These are phyloP conservation scores for Fusarium falciforme DNA, from an alignment of 2,329 filamentous ascomycete genomes.

Conservation along the genomic window DNA sequence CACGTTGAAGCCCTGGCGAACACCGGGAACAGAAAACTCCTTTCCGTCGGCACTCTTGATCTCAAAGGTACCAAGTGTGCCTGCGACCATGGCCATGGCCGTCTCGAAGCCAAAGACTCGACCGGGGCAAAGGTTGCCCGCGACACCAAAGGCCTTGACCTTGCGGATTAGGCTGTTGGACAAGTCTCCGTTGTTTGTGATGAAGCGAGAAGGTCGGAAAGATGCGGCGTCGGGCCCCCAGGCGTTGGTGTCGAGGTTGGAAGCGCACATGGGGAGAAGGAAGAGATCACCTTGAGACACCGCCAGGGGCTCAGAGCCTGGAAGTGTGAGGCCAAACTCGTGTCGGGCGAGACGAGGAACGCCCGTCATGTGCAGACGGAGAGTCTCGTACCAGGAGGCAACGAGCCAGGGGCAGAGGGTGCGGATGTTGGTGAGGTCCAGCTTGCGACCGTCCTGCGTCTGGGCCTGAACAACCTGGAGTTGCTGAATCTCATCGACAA, in stretches of 20 bases:
- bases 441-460: background rate
- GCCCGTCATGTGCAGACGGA: conserved; percentile 47
- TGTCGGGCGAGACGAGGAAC: conserved; percentile 46
- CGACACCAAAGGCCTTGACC: conserved; percentile 47
- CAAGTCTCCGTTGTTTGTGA: conserved; percentile 37
- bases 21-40: conserved; percentile 35
- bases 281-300: conserved; percentile 46
- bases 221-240: conserved; percentile 45
- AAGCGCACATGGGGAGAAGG: conserved; percentile 48
- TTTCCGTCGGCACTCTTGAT: conserved; percentile 31
- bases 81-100: conserved; percentile 42
- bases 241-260: conserved; percentile 41
- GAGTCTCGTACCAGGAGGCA: conserved; percentile 47
- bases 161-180: conserved; percentile 37
- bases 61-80: conserved; percentile 44
- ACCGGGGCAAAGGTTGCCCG: conserved; percentile 48
- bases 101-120: conserved; percentile 47
- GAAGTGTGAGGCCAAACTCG: conserved; percentile 41
- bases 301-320: conserved; percentile 28
- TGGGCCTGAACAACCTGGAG: conserved; percentile 26
- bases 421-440: conserved; percentile 40
- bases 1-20: conserved; percentile 44
- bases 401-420: conserved; percentile 46
- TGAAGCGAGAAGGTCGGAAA: conserved; percentile 46
- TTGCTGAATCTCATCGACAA: conserved; percentile 39